Evolutionary conservation across 371 early-diverging fungal species (phyloP), one percentile per base, ranked within the genome.

Genomic region (Fennellomyces sp.): DNA sequence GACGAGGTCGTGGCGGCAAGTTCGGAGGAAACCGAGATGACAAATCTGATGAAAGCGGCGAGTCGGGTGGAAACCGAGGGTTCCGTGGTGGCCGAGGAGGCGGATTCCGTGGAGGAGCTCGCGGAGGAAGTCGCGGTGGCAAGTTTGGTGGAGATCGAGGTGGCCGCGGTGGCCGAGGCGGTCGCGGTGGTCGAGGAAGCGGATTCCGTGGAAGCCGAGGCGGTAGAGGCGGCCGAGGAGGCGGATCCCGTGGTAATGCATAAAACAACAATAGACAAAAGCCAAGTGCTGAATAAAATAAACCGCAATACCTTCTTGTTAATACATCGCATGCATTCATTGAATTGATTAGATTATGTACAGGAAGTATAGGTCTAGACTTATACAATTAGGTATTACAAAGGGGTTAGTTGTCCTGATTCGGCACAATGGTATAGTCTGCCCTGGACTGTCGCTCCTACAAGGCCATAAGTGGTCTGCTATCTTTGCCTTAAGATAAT

Each of bases 121-220:
- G 55, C 21, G 38, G 55, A 5, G 15, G 35, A 12, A 8, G 48
- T 47, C 13, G 48, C 8, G 48, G 48, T 12, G 7, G 55, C 26
- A 21, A 19, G 12, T 8, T 8, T 19, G 12, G 48, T 47, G 48
- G 21, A 11, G 31, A 33, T 15, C 31, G 53, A 17, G 52, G 31
- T 11, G 33, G 21, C 8, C 12, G 30, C 21, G 15, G 52, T 21
- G 52, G 52, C 10, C 30, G 52, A 13, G 28, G 28, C 17, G 48
- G 21, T 15, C 28, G 52, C 13, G 29, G 61, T 19, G 41, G 45
- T 3, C 5, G 23, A 11, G 41, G 39, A 13, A 21, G 53, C n/a
- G 53, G 61, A 5, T 39, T 26, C n/a, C 53, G 61, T 51, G 55
- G 61, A 13, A 27, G 61, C 25, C 52, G 52, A n/a, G 52, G 52